These are phyloP conservation scores for Auricularia auricula-judae DNA, from an alignment of 768 basidiomycete species.

Conservation along the genomic window DNA sequence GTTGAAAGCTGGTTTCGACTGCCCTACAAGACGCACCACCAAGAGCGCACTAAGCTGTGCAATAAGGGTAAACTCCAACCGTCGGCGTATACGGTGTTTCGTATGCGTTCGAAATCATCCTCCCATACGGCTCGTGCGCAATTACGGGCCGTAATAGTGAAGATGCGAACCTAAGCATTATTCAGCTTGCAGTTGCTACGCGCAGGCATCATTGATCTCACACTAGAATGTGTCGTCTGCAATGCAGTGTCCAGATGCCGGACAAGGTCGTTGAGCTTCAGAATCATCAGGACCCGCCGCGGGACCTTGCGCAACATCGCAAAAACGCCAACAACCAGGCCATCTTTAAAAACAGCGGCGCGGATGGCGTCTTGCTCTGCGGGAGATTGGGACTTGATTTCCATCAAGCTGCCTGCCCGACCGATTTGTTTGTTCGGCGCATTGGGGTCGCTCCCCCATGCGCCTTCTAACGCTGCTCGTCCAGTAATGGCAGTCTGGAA, in stretches of 20 bases:
- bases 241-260: slow-evolving; percentile 78
- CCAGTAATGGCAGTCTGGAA: slow-evolving; percentile 95
- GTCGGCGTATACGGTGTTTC: slow-evolving; percentile 11
- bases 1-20: slow-evolving; percentile 15
- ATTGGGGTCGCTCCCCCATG: slow-evolving; percentile 32
- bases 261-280: slow-evolving; percentile 72
- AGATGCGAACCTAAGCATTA: slow-evolving; percentile 60
- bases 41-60: slow-evolving; percentile 41
- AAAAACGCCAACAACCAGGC: slow-evolving; percentile 74
- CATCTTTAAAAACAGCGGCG: slow-evolving; percentile 74
- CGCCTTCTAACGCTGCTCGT: slow-evolving; percentile 60
- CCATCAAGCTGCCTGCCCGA: slow-evolving; percentile 69
- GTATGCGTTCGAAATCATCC: slow-evolving; percentile 47
- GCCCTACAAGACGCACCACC: slow-evolving; percentile 41
- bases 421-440: slow-evolving; percentile 26
- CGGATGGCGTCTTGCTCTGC: slow-evolving; percentile 76
- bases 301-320: slow-evolving; percentile 82
- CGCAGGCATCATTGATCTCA: slow-evolving; percentile 16
- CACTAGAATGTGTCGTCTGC: slow-evolving; percentile 78
- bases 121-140: slow-evolving; percentile 73
- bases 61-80: slow-evolving; percentile 19
- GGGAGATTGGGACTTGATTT: slow-evolving; percentile 58
- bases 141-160: slow-evolving; percentile 83
- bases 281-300: slow-evolving; percentile 68
- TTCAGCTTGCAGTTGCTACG: no score